Conservation (phyloP, 495 filamentous ascomycete genomes). For the Sporormia fimetaria region DNA sequence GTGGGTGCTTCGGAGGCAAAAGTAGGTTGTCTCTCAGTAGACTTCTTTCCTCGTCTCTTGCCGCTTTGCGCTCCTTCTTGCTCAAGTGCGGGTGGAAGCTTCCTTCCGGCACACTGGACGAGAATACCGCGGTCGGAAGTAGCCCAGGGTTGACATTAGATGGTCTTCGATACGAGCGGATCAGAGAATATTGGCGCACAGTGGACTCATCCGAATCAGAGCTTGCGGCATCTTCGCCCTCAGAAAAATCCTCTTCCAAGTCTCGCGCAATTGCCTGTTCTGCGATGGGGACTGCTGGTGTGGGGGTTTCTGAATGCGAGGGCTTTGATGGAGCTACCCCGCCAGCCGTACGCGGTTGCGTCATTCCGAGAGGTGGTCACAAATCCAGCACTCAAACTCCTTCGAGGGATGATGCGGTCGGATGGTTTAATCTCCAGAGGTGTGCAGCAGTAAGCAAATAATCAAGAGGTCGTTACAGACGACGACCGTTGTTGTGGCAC, state of each 20-base stretch:
- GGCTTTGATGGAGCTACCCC: not conserved
- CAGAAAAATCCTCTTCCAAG: slow-evolving; percentile 40
- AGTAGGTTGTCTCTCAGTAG: slow-evolving; percentile 69
- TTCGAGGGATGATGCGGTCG: not conserved
- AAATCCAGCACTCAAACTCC: too few species aligned
- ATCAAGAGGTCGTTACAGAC: too few species aligned
- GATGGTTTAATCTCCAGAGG: not conserved
- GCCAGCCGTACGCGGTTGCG: slow-evolving; percentile 1
- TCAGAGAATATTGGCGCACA: slow-evolving; percentile 43
- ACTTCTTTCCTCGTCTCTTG: slow-evolving; percentile 61
- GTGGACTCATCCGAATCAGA: slow-evolving; percentile 38
- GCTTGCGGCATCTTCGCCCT: slow-evolving; percentile 15
- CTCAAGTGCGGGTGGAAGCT: slow-evolving; percentile 44
- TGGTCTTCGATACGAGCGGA: slow-evolving; percentile 60
- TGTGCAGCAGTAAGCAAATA: too few species aligned
- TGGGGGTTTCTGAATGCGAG: slow-evolving; percentile 20
- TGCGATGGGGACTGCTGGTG: slow-evolving; percentile 44
- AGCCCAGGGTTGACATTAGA: slow-evolving; percentile 45
- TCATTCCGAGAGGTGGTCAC: too few species aligned
- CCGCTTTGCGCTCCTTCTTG: slow-evolving; percentile 49
- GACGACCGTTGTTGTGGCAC: too few species aligned
- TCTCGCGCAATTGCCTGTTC: slow-evolving; percentile 60
- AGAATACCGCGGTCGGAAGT: slow-evolving; percentile 38
- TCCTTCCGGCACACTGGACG: slow-evolving; percentile 38
- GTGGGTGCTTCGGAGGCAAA: slow-evolving; percentile 51